Conservation (phyloP, 1,284 basidiomycete genomes). For the Moesziomyces antarcticus region DNA sequence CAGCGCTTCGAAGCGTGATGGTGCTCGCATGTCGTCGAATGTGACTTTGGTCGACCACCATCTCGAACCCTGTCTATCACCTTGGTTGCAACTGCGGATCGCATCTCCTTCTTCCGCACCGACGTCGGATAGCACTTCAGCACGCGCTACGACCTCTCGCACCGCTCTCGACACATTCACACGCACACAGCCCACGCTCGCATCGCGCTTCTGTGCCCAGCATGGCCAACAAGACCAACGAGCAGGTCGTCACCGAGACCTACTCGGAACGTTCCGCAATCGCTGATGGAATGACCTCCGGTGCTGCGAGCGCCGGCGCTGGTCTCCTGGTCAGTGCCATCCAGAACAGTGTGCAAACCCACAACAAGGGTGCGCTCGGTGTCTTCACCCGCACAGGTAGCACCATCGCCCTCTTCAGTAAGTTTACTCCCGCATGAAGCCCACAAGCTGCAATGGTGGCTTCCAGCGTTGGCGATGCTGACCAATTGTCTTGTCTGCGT, state of each 20-base stretch:
- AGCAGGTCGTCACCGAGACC: slow-evolving; percentile 48
- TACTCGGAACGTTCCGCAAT: slow-evolving; percentile 54
- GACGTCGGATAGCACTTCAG: not conserved
- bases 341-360: slow-evolving; percentile 69
- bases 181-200: not conserved
- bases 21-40: not conserved
- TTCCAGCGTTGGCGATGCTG: slow-evolving; percentile 6
- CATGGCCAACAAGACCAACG: slow-evolving; percentile 41
- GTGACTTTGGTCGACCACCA: not conserved
- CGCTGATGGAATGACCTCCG: slow-evolving; percentile 56
- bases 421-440: slow-evolving; percentile 12
- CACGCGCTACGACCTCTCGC: not conserved
- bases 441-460: too few species aligned
- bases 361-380: slow-evolving; percentile 87
- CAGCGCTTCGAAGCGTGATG: not conserved
- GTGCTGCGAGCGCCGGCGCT: slow-evolving; percentile 46
- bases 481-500: slow-evolving; percentile 3
- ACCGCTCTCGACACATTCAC: not conserved
- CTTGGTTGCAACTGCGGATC: not conserved
- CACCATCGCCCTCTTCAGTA: slow-evolving; percentile 80
- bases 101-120: not conserved
- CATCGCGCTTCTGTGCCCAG: not conserved
- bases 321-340: slow-evolving; percentile 63
- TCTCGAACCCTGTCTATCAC: not conserved
- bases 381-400: slow-evolving; percentile 81